Evolutionary conservation across 345 rosid genomes (phyloP).

Genomic region (Eucalyptus erythrocorys): DNA sequence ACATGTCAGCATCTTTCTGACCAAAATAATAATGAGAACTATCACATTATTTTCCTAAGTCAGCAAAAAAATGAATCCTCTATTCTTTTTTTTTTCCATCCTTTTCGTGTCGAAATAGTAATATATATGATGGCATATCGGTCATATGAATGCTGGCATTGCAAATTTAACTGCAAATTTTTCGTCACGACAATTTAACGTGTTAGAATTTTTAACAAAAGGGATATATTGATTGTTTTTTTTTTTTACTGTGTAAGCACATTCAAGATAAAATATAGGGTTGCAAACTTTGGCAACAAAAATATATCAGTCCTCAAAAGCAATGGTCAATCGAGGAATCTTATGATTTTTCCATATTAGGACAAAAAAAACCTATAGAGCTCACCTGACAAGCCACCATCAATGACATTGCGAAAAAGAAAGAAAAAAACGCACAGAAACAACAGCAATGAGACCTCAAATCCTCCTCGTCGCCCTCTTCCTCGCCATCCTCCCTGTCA

Average conservation of each 20-base stretch:
- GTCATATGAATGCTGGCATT: background rate
- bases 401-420: background rate
- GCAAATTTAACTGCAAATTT: too few relatives aligned
- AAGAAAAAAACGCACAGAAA: background rate
- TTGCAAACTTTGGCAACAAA: too few relatives aligned
- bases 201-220: background rate
- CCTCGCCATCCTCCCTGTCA: background rate
- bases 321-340: too few relatives aligned
- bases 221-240: background rate
- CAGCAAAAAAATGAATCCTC: too few relatives aligned
- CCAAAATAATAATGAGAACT: background rate
- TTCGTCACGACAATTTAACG: fast-evolving
- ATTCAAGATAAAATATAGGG: too few relatives aligned
- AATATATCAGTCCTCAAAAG: too few relatives aligned
- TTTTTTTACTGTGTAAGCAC: background rate
- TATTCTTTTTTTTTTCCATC: too few relatives aligned
- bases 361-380: background rate
- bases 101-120: background rate
- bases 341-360: background rate
- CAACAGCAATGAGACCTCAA: background rate
- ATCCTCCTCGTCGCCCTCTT: background rate
- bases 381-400: background rate
- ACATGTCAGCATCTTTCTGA: fast-evolving
- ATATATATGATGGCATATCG: too few relatives aligned
- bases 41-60: background rate